Evolutionary conservation across 768 basidiomycete genomes (phyloP).

Genomic region (Sutorius australiensis): DNA sequence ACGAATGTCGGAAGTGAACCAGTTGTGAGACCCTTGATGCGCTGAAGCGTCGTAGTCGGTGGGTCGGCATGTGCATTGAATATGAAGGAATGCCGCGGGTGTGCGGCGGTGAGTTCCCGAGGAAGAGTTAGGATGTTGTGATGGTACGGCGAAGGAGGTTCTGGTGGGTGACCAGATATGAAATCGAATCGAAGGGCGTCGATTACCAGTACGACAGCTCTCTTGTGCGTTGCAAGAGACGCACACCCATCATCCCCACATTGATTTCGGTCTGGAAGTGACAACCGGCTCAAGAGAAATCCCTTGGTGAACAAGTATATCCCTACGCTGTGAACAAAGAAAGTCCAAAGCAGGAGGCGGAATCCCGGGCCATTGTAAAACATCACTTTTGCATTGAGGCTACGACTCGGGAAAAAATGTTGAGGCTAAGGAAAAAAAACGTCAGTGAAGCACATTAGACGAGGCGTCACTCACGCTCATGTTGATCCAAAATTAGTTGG

Average conservation of each 20-base stretch:
- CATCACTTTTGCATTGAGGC: slow-evolving; percentile 19
- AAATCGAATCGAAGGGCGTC: slow-evolving; percentile 96
- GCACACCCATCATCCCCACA: slow-evolving; percentile 48
- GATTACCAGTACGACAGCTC: slow-evolving; percentile 82
- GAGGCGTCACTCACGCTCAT: neutral
- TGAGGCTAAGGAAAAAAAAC: neutral
- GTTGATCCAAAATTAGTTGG: too few relatives aligned
- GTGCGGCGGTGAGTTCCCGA: slow-evolving; percentile 54
- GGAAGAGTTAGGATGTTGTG: slow-evolving; percentile 85
- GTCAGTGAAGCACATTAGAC: neutral
- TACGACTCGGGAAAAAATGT: neutral
- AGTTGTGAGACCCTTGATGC: slow-evolving; percentile 92
- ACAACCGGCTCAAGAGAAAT: slow-evolving; percentile 76
- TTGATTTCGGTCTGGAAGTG: slow-evolving; percentile 36
- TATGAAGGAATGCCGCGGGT: slow-evolving; percentile 75
- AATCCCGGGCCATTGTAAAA: slow-evolving; percentile 5
- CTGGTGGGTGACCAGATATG: slow-evolving; percentile 59
- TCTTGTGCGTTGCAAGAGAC: slow-evolving; percentile 59
- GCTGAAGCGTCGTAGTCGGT: slow-evolving; percentile 91
- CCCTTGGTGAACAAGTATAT: slow-evolving; percentile 90
- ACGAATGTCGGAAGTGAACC: slow-evolving; percentile 95
- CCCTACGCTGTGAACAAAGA: slow-evolving; percentile 66
- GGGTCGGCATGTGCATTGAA: slow-evolving; percentile 92
- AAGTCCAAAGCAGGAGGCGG: slow-evolving; percentile 52
- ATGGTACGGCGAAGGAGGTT: slow-evolving; percentile 62